These are phyloP conservation scores for Dothistroma septosporum DNA, from an alignment of 2,329 filamentous ascomycete genomes.

Conservation along the genomic window DNA sequence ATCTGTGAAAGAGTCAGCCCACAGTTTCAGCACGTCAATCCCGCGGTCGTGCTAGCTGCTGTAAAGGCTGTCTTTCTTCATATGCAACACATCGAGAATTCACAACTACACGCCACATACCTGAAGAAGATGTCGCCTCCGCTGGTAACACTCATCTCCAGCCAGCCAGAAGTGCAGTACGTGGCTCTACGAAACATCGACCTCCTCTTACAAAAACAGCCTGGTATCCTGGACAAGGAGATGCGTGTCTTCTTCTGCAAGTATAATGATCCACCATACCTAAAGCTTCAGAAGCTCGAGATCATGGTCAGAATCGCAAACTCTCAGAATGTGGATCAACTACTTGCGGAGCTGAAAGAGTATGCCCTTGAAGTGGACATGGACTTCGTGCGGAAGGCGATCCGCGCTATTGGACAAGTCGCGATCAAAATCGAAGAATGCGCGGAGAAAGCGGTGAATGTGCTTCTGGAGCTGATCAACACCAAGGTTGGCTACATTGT, in stretches of 20 bases:
- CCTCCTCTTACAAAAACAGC: conserved; percentile 88
- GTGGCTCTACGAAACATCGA: conserved; percentile 96
- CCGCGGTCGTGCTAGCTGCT: conserved; percentile 92
- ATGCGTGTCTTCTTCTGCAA: conserved; percentile 99
- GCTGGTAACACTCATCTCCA: conserved; percentile 90
- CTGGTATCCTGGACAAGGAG: conserved; percentile 95
- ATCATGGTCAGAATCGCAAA: conserved; percentile 99
- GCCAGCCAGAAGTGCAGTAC: conserved; percentile 94
- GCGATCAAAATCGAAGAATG: conserved; percentile 97
- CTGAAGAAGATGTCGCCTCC: conserved; percentile 98
- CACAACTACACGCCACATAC: conserved; percentile 77
- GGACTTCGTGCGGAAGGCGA: conserved; percentile 92
- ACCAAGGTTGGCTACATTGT: conserved; percentile 99
- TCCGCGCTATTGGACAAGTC: conserved; percentile 94
- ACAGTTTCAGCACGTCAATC: conserved; percentile 97
- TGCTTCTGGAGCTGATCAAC: conserved; percentile 86
- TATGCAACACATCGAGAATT: conserved; percentile 72
- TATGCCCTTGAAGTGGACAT: conserved; percentile 98
- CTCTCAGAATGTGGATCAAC: conserved; percentile 90
- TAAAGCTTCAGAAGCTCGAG: conserved; percentile 95
- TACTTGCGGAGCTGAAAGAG: conserved; percentile 91
- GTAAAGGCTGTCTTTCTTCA: conserved; percentile 97
- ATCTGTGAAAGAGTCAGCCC: conserved; percentile 95
- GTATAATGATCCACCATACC: conserved; percentile 96
- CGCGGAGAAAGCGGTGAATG: conserved; percentile 92